Base-by-base conservation (phyloP, 805 yeast species). In the Millerozyma miso region DNA sequence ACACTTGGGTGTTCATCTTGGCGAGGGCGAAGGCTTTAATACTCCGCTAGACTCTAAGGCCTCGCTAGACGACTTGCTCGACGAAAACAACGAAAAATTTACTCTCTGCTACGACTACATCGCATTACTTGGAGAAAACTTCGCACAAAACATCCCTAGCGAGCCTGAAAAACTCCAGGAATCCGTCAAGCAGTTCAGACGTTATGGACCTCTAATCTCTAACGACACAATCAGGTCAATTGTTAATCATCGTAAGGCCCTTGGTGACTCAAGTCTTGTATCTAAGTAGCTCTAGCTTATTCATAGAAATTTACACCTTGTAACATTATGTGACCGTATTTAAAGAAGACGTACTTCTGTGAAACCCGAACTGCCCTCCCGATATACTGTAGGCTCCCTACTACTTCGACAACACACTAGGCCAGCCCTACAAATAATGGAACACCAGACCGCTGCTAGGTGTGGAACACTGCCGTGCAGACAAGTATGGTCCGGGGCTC, bases 21-120 rank as follows among this genome's bases (percentile, higher is more conserved):
- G 76, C n/a, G 64, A 67, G 8, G 96, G 91, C 42, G 98, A 91
- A 69, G 98, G 98, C 20, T 91, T 72, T 65, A 75, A 77, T 53
- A 80, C 87, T 17, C 85, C 78, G 35, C 55, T 71, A 40, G 69
- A 59, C 37, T 56, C 65, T 26, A 67, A 75, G 47, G 61, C 71
- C 48, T 63, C 72, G 43, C 49, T 60, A 38, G 47, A 55, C 37
- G 63, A 59, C 35, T 66, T 70, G 31, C 50, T 72, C 43, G 68
- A 63, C 39, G 54, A 56, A 37, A 44, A 56, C 39, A 64, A 65
- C 31, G 48, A 47, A 31, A 76, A 76, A 59, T 79, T 83, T 54
- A 65, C 68, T 32, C 62, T 84, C 48, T 75, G 73, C 51, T 81
- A 76, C 56, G 81, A 77, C 42, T 81, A 75, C 55, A 72, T 77